Base-by-base conservation (phyloP, 2,329 filamentous ascomycete genomes). In the Coccinonectria pachysandricola region DNA sequence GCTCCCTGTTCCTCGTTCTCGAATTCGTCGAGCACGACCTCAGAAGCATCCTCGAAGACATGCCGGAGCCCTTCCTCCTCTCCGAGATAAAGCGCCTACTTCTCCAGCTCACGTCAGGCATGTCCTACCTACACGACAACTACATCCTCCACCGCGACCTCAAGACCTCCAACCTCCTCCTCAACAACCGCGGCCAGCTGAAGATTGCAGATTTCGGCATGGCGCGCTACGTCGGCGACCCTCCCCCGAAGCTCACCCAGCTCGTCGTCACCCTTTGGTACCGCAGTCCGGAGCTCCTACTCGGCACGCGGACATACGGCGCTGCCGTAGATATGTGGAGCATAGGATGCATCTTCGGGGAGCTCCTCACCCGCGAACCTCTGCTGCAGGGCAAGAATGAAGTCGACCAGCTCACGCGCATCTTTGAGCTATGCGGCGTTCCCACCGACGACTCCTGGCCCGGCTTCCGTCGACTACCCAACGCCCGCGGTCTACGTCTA, bases 141-240 rank as follows among this genome's bases (percentile, higher is more conserved):
- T 92, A 79, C 79, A 92, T 98, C 45, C 69, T 98, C 34, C 86
- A 91, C 59, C 84, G 87, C 30, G 87, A 95, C 57, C 74, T 94
- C 46, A 94, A 94, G 57, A 92, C 86, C 4, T 88, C 82, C 24
- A 94, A 94, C 48, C 75, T 98, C 23, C 75, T 98, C 23, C 79
- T 98, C 59, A 92, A 85, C 62, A 96, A 96, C 62, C 82, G 86
- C 23, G 91, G 91, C 23, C 78, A 82, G 52, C 78, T 98, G 55
- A 95, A 95, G 57, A 79, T 98, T 38, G 91, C 91, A 34, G 91
- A 98, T 57, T 98, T 98, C 50, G 91, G 91, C 53, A 95, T 98
- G 85, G 88, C 91, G 4, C 74, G 91, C 15, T 91, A 91, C 58
- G 81, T 82, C 30, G 81, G 81, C 26, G 75, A 84, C 42, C 86